Conservation (phyloP, 78 protist genomes). For the Dictyostelium intermedium region DNA sequence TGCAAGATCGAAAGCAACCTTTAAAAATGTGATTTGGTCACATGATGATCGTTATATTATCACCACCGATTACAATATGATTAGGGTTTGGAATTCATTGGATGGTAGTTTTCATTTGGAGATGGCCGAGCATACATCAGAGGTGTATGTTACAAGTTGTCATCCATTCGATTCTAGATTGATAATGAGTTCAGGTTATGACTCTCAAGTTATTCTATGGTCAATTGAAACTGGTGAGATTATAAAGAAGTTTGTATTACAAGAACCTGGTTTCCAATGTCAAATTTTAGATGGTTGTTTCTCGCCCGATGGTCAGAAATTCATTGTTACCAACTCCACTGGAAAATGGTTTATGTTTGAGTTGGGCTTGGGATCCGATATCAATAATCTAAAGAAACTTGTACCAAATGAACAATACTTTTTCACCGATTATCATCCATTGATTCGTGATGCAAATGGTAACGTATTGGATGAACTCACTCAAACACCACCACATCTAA, state of each 20-base stretch:
- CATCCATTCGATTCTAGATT: slow-evolving; percentile 57
- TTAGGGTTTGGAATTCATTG: slow-evolving; percentile 57
- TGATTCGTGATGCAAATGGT: slow-evolving; percentile 35
- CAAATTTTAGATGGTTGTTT: slow-evolving; percentile 56
- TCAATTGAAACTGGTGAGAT: slow-evolving; percentile 55
- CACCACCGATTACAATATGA: slow-evolving; percentile 41
- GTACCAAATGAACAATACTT: slow-evolving; percentile 69
- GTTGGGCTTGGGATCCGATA: slow-evolving; percentile 8
- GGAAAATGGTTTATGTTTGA: slow-evolving; percentile 73
- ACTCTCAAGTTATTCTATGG: slow-evolving; percentile 63
- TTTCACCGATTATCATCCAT: slow-evolving; percentile 57
- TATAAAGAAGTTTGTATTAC: slow-evolving; percentile 30
- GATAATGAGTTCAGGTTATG: slow-evolving; percentile 74
- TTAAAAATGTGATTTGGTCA: slow-evolving; percentile 69
- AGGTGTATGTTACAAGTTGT: slow-evolving; percentile 36
- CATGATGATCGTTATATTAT: slow-evolving; percentile 39
- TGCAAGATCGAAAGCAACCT: neutral
- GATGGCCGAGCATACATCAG: slow-evolving; percentile 40
- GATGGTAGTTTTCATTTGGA: slow-evolving; percentile 48
- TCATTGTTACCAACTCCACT: slow-evolving; percentile 20
- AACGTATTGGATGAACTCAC: slow-evolving; percentile 72
- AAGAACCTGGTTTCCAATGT: slow-evolving; percentile 7
- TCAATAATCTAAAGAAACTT: neutral
- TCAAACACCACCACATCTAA: slow-evolving; percentile 63
- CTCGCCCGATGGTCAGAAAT: slow-evolving; percentile 69